Evolutionary conservation across 345 rosid species (phyloP).

Genomic region (Hypericum perforatum): DNA sequence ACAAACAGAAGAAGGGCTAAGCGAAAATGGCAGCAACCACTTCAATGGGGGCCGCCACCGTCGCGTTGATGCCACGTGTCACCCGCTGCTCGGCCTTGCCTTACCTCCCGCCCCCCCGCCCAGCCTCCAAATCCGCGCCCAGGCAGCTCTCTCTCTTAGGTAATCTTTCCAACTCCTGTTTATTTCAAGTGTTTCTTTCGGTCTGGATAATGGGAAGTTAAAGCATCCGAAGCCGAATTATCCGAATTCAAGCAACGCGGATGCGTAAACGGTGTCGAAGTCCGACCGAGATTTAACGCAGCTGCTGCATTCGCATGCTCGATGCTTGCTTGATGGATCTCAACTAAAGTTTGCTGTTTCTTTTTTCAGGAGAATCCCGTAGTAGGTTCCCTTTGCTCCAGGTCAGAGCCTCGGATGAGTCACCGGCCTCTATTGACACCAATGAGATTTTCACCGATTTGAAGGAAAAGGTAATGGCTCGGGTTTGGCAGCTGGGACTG

Average conservation of each 20-base stretch:
- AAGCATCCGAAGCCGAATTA: too few species aligned
- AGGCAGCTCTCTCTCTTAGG: constrained; percentile 39
- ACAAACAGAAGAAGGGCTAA: constrained; percentile 32
- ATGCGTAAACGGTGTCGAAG: too few species aligned
- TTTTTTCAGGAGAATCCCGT: constrained; percentile 29
- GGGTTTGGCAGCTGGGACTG: too few species aligned
- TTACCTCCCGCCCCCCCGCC: constrained; percentile 46
- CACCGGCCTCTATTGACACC: constrained; percentile 46
- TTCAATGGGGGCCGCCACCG: constrained; percentile 23
- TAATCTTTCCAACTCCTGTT: constrained; percentile 3
- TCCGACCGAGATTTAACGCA: too few species aligned
- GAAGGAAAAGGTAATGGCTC: constrained; percentile 63
- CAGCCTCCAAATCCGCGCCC: constrained; percentile 29
- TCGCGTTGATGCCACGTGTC: constrained; percentile 35
- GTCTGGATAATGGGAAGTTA: too few species aligned
- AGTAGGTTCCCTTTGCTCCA: constrained; percentile 35
- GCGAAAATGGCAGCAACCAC: constrained; percentile 6
- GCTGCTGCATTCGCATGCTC: too few species aligned
- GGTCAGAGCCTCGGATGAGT: constrained; percentile 55
- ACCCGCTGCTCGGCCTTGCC: constrained; percentile 51
- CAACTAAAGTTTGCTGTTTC: background rate
- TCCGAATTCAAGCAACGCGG: too few species aligned
- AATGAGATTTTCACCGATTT: constrained; percentile 66
- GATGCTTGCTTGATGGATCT: background rate
- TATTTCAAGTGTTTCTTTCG: too few species aligned